These are phyloP conservation scores for Jatropha curcas DNA, from an alignment of 345 rosid genomes.

Conservation along the genomic window DNA sequence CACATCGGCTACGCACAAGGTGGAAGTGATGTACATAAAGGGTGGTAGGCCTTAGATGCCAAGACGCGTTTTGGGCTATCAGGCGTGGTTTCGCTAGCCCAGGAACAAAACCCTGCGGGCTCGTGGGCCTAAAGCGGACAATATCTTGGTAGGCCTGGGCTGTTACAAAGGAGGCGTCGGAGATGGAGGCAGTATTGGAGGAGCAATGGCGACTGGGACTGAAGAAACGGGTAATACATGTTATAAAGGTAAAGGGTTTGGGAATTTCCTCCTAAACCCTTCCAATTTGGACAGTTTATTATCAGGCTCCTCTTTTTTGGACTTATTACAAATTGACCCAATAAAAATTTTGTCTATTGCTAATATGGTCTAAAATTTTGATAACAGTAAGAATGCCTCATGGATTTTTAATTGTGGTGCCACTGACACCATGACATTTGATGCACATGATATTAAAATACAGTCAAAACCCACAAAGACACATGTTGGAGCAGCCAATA, in stretches of 20 bases:
- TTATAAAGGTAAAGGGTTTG: background rate
- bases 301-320: too few species aligned
- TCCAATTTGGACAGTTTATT: too few species aligned
- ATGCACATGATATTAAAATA: background rate
- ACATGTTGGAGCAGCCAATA: background rate
- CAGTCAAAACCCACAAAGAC: background rate
- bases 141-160: too few species aligned
- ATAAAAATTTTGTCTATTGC: background rate
- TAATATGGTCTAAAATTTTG: background rate
- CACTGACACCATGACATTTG: background rate
- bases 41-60: too few species aligned
- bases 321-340: background rate
- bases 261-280: background rate
- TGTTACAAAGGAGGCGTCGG: background rate
- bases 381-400: background rate
- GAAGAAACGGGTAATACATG: background rate
- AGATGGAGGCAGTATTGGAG: background rate
- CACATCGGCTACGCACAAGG: too few species aligned
- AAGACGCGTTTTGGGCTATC: too few species aligned
- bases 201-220: background rate
- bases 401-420: background rate
- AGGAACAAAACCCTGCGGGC: too few species aligned
- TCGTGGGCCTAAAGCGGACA: too few species aligned
- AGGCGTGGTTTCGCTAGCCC: too few species aligned
- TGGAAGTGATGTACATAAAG: too few species aligned